A percentile compares a stretch with the other conserved stretches of the same genome.
Conservation (phyloP, 2,329 filamentous ascomycete genomes). For the Xylariaceae sp. region DNA sequence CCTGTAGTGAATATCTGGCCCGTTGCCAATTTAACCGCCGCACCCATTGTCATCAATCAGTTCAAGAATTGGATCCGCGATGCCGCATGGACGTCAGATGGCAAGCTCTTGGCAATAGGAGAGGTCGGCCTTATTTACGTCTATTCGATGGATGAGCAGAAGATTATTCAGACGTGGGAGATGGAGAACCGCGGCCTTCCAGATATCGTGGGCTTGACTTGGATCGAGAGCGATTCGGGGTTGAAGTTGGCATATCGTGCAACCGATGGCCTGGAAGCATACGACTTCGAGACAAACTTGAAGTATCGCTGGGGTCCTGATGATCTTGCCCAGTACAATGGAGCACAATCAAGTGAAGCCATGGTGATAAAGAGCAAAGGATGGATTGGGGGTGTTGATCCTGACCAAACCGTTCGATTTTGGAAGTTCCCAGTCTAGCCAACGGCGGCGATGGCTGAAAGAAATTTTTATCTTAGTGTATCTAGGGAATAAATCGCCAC, state of each 20-base stretch:
- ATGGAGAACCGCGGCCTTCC: neutral
- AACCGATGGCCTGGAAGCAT: neutral
- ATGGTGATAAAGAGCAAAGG: neutral
- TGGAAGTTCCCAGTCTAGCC: too few relatives aligned
- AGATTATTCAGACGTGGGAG: neutral
- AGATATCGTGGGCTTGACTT: neutral
- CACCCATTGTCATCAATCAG: neutral
- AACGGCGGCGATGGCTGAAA: too few relatives aligned
- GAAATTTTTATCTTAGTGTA: too few relatives aligned
- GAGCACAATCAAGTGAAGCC: neutral
- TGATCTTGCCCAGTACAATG: neutral
- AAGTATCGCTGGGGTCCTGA: conserved; percentile 2
- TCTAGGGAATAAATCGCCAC: too few relatives aligned
- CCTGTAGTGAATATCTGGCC: neutral
- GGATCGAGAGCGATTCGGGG: neutral
- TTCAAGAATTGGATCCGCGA: neutral
- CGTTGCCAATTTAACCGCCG: neutral
- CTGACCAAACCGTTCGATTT: neutral
- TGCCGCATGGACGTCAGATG: neutral
- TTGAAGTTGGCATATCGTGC: neutral
- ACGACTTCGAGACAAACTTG: neutral
- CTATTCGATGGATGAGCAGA: neutral
- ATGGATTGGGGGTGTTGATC: neutral
- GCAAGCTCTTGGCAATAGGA: neutral
- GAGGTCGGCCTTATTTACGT: neutral